phyloP scores from a whole-genome alignment of 495 filamentous ascomycete genomes.

The Penicillium paxilli region DNA sequence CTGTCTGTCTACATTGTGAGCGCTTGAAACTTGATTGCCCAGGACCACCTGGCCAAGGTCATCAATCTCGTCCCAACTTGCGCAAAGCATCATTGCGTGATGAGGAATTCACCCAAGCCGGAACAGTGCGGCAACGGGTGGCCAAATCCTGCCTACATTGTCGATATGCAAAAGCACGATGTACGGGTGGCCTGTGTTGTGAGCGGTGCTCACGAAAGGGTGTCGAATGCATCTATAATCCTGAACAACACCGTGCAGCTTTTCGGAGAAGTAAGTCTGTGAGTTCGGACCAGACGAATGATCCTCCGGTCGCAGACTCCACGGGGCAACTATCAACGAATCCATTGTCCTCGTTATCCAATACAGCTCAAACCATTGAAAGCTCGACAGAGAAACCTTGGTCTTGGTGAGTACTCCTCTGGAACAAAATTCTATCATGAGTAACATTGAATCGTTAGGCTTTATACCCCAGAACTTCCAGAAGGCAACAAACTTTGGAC shows the following conservation, averaged over 20 bases:
- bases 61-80: background rate
- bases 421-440: background rate
- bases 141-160: conserved; percentile 24
- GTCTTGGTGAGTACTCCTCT: conserved; percentile 3
- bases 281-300: background rate
- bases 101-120: conserved; percentile 17
- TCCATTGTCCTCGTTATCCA: background rate
- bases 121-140: conserved; percentile 19
- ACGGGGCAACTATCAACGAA: background rate
- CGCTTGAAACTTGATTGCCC: conserved; percentile 18
- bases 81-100: conserved; percentile 1
- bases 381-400: background rate
- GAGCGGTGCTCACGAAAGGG: conserved; percentile 17
- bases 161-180: conserved; percentile 25
- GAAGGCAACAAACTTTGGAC: conserved; percentile 8
- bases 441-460: conserved; percentile 10
- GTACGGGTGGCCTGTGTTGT: conserved; percentile 22
- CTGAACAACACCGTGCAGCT: background rate
- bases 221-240: conserved; percentile 21
- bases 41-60: conserved; percentile 9
- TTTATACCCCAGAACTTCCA: conserved; percentile 13
- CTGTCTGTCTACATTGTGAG: conserved; percentile 15
- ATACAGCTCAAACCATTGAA: background rate
- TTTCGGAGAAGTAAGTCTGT: background rate
- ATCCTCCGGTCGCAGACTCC: background rate